Base-by-base conservation (phyloP, 495 filamentous ascomycete genomes). In the Neurospora sp. region DNA sequence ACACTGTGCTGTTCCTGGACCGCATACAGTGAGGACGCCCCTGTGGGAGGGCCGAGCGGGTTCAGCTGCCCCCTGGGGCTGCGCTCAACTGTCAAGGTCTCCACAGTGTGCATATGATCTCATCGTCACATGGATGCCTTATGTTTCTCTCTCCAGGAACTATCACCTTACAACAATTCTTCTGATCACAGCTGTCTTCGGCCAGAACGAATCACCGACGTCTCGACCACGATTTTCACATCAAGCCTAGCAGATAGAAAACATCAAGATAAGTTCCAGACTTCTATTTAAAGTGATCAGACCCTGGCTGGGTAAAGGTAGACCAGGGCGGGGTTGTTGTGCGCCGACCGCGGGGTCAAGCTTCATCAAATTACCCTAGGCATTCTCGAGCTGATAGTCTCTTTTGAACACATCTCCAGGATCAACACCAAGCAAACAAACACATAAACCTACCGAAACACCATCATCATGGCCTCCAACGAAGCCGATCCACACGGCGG, bases 391-490 rank as follows among this genome's bases (percentile, higher is more conserved):
- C 53, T 61, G 53, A 61, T 22, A 35, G 7, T 31, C 14, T 18
- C 12, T 31, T 53, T 1, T 73, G 72, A 69, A 69, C n/a, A 35
- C 72, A 71, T 71, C 22, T 48, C 20, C 44, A 38, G 39, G 39
- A 65, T 14, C 69, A n/a, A 4, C 2, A 20, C 9, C 20, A 59
- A 59, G 31, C 44, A 9, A 20, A 0, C 39, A n/a, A 0, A 35
- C 9, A 20, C 3, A 71, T 5, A 61, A 37, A 69, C 20, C 35
- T 39, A 45, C 40, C n/a, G 44, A 72, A 59, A 31, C 70, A 74
- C 37, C 39, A 12, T 4, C 38, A 80, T 22, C 16, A 84, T 83
- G 81, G 78, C 83, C 22, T 68, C 76, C 35, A 70, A 68, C 40
- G 20, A 73, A 14, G 48, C 37, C 12, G 71, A 69, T 39, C 41